Conservation (phyloP, 345 rosid genomes). For the Isatis tinctoria region DNA sequence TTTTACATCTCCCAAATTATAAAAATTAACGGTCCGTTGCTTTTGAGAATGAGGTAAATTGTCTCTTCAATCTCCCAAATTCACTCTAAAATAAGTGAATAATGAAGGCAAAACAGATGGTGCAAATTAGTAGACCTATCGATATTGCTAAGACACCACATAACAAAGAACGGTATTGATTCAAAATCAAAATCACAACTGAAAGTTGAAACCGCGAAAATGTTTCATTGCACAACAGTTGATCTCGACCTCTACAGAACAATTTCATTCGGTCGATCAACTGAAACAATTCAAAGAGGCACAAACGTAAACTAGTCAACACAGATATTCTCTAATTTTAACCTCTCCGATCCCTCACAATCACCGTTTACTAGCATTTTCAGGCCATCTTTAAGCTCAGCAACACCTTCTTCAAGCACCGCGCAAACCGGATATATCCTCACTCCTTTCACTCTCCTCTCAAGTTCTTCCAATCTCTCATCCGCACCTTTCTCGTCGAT, state of each 20-base stretch:
- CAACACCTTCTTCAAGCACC: constrained; percentile 77
- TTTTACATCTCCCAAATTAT: too few relatives aligned
- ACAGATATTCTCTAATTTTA: constrained; percentile 45
- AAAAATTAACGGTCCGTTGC: too few relatives aligned
- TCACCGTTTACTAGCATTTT: constrained; percentile 55
- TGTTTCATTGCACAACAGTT: background rate
- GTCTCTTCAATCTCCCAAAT: too few relatives aligned
- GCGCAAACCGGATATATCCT: constrained; percentile 70
- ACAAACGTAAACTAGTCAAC: constrained; percentile 31
- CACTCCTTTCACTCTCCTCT: constrained; percentile 59
- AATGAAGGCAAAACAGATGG: too few relatives aligned
- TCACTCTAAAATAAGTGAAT: too few relatives aligned
- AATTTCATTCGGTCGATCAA: background rate
- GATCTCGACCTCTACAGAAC: background rate
- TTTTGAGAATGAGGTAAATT: too few relatives aligned
- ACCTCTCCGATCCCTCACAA: constrained; percentile 35
- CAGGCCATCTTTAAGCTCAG: constrained; percentile 75
- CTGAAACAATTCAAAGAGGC: background rate
- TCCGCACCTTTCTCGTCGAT: constrained; percentile 78
- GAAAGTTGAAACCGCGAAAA: background rate
- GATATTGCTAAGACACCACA: too few relatives aligned
- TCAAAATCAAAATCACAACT: background rate
- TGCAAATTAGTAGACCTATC: too few relatives aligned
- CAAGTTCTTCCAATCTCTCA: constrained; percentile 52
- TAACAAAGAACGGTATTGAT: too few relatives aligned